Evolutionary conservation across 768 basidiomycete genomes (phyloP).

Genomic region (Dioszegia hungarica): DNA sequence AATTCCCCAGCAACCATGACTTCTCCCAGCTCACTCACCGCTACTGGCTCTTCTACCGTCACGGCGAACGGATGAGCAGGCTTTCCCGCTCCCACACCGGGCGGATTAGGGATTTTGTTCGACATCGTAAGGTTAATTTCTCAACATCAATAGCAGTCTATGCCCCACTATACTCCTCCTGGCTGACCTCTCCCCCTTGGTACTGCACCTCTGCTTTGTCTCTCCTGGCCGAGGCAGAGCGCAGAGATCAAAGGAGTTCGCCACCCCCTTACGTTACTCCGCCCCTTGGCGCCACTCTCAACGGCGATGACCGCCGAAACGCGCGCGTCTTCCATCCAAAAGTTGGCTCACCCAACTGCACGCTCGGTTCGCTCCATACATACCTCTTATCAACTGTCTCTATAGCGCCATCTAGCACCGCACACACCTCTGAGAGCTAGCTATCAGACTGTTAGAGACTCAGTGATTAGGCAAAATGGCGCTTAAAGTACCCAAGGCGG

Average conservation of each 20-base stretch:
- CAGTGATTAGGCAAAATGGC: conserved; percentile 58
- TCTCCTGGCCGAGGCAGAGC: neutral
- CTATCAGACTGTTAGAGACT: neutral
- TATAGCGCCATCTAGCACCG: neutral
- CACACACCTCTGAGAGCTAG: neutral
- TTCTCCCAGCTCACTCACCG: conserved; percentile 20
- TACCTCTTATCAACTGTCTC: neutral
- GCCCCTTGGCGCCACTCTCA: neutral
- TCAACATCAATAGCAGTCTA: too few species aligned
- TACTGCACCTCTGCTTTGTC: neutral
- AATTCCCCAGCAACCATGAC: too few species aligned
- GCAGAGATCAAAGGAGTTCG: neutral
- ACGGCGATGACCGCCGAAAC: conserved; percentile 2
- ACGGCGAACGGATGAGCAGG: conserved; percentile 44
- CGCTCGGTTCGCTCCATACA: neutral
- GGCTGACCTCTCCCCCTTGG: too few species aligned
- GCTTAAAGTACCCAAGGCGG: conserved; percentile 83
- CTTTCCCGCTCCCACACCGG: conserved; percentile 35
- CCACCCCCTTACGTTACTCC: neutral
- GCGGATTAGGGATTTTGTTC: conserved; percentile 20
- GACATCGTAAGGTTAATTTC: too few species aligned
- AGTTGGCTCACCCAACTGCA: neutral
- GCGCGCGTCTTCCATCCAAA: conserved; percentile 3
- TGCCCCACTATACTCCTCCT: too few species aligned
- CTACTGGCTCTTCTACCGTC: conserved; percentile 38